A percentile compares a stretch with the other conserved stretches of the same genome.
phyloP scores from a whole-genome alignment of 805 yeast species.

The Candida sphagnicola region DNA sequence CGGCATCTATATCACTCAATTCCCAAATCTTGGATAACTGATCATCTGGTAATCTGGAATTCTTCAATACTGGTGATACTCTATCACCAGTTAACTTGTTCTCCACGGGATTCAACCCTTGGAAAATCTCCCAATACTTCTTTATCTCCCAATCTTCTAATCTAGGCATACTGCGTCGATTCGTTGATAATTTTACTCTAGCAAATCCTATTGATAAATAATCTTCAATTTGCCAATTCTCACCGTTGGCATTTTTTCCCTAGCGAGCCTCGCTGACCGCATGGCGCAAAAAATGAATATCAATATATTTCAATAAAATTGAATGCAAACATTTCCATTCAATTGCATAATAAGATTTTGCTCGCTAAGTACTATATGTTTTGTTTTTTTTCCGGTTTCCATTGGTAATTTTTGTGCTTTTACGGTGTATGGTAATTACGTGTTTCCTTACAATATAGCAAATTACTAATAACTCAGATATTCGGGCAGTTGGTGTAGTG shows the following conservation, averaged over 20 bases:
- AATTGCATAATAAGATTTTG: not conserved
- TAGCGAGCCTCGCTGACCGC: too few relatives aligned
- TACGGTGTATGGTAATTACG: too few relatives aligned
- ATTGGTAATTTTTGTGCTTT: not conserved
- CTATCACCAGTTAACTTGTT: conserved; percentile 82
- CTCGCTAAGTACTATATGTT: not conserved
- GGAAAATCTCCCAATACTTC: conserved; percentile 97
- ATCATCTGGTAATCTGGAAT: conserved; percentile 77
- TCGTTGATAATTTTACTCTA: too few relatives aligned
- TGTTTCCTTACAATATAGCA: not conserved
- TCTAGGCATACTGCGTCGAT: too few relatives aligned
- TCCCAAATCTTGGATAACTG: conserved; percentile 86
- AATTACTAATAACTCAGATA: not conserved
- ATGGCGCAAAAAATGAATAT: too few relatives aligned
- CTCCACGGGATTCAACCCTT: conserved; percentile 77
- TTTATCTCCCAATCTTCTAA: conserved; percentile 94
- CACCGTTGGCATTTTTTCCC: too few relatives aligned
- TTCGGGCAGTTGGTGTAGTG: conserved; percentile 85
- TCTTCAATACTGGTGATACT: conserved; percentile 81
- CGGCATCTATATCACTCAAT: conserved; percentile 87
- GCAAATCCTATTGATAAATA: too few relatives aligned
- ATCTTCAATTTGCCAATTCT: too few relatives aligned
- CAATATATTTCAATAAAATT: too few relatives aligned
- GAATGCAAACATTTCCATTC: too few relatives aligned
- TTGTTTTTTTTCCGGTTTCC: not conserved